Base-by-base conservation (phyloP, 352 stramenopile genomes). In the Phytophthora ramorum region DNA sequence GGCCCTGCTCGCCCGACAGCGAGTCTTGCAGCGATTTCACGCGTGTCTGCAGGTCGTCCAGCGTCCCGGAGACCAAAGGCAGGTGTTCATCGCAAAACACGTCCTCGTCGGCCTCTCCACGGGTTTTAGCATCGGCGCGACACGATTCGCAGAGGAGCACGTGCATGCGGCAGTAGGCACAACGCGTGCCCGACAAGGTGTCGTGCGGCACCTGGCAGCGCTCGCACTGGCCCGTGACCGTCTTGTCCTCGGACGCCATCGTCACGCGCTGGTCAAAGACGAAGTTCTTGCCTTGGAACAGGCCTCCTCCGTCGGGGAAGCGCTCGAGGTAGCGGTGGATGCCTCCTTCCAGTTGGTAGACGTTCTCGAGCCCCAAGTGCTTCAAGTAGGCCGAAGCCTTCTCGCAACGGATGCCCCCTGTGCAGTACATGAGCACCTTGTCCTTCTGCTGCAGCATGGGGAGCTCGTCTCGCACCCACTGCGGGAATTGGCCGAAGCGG, bases 401-500 rank as follows among this genome's bases (percentile, higher is more conserved):
- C 62, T 96, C 87, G 26, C 87, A 95, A 13, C 87, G 87, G 47
- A 95, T 89, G 58, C 87, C 87, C 30, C 87, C 87, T 0, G 87
- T 95, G 74, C 87, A 95, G 66, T 93, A 95, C 87, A 96, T 93
- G 73, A 96, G 73, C 58, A 96, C 86, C 56, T 87, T 87, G 47
- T 85, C 69, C 50, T 93, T 91, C 51, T 79, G 57, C 58, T 89
- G 70, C 19, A 96, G 60, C 37, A 59, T 63, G 2, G 83, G 76
- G 4, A 96, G 67, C 53, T 90, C 60, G 6, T 76, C 56, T 22
- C 75, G 75, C 44, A 83, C 84, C 80, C 78, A 92, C 13, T 87
- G 69, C 1, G 87, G 87, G 54, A 96, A 96, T 46, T 91, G 81
- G 2, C 84, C 79, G 57, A 96, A 94, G 63, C 86, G 82, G 24